Evolutionary conservation across 2,329 filamentous ascomycete genomes (phyloP), one percentile per base, ranked within the genome.

Genomic region (Pseudocercospora crystallina): DNA sequence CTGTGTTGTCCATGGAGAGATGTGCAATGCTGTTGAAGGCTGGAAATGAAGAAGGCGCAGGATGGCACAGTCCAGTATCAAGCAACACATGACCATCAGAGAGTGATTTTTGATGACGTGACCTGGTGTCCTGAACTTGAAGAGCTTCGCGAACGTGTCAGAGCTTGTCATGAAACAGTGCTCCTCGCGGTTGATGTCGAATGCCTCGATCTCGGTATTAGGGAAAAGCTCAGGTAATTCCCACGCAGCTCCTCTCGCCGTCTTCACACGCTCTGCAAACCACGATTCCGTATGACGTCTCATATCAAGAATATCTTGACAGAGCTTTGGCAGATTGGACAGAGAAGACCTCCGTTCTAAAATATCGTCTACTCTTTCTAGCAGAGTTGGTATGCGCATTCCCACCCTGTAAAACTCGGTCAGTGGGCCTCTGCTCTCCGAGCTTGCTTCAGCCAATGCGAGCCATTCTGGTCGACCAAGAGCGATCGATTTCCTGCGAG

Each of bases 41-140:
- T 38, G 40, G 35, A 51, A 50, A 36, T 57, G 43, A n/a, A 57
- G 43, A 13, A 54, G 30, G n/a, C 50, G 54, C 35, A 54, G 47
- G 2, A 55, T 17, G 12, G 44, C 46, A 32, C 53, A 55, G 34
- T 55, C 44, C 5, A 52, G 17, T 3, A 52, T 30, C 31, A 55
- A 37, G 35, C 38, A 48, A 34, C 33, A 29, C 44, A 52, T 14
- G 10, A 41, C 41, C 10, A 29, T 15, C n/a, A 47, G 31, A 7
- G 49, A 47, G 14, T 51, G 40, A 17, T 43, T 47, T 15, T 49
- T 44, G 2, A 47, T 38, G 3, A 50, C 31, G 7, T 39, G 35
- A 26, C 39, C 35, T 5, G 49, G 49, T 10, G 40, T 10, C 2
- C 49, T 20, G 45, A 54, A 57, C 13, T 26, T 14, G n/a, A 41